Evolutionary conservation across 179 eudicot species (phyloP).

Genomic region (Beta lomatogona): DNA sequence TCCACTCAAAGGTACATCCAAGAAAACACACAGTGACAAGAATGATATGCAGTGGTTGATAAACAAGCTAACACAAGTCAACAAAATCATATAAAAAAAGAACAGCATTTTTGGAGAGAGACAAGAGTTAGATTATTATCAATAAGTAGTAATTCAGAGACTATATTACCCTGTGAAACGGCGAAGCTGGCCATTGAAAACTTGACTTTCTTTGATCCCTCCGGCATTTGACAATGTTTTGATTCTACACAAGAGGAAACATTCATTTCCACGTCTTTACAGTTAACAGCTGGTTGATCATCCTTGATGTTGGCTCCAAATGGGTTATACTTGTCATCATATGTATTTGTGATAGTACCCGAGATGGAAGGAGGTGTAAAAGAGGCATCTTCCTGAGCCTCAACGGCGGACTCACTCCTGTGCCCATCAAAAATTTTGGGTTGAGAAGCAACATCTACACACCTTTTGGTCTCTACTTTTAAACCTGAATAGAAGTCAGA

Average conservation of each 20-base stretch:
- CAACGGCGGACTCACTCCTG: constrained; percentile 35
- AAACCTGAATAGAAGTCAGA: constrained; percentile 21
- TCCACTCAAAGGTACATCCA: not conserved
- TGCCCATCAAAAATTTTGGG: constrained; percentile 1
- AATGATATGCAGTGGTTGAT: not conserved
- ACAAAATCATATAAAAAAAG: not conserved
- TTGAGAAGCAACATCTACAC: constrained; percentile 17
- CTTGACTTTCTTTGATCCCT: constrained; percentile 69
- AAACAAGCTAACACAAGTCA: not conserved
- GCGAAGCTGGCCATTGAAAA: constrained; percentile 49
- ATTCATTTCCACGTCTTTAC: constrained; percentile 38
- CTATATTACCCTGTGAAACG: constrained; percentile 55
- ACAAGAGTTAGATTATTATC: not conserved
- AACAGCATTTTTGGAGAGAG: not conserved
- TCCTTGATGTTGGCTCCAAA: constrained; percentile 39
- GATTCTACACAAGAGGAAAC: constrained; percentile 34
- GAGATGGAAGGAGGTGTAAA: constrained; percentile 58
- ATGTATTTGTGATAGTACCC: constrained; percentile 50
- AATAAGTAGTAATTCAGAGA: not conserved
- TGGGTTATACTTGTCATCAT: constrained; percentile 42
- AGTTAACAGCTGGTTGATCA: constrained; percentile 29
- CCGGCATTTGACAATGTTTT: constrained; percentile 42
- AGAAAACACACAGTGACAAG: not conserved
- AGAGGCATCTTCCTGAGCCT: constrained; percentile 58
- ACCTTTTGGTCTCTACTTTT: constrained; percentile 29